Evolutionary conservation across 192 early-diverging fungal species (phyloP).

Genomic region (Coemansia erecta): DNA sequence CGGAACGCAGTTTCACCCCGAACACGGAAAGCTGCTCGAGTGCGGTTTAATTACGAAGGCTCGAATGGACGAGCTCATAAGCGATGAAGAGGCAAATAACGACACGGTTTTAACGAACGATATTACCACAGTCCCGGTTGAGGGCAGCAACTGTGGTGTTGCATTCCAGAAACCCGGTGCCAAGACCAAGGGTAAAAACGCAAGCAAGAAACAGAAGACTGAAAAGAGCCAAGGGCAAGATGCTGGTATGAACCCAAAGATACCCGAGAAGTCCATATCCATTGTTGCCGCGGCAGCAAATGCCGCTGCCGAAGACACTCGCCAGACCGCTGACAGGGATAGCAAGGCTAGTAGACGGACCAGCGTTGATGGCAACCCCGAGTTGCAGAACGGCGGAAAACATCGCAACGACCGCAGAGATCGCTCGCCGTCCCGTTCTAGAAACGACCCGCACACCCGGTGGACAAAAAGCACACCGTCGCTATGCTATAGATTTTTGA

Average conservation of each 20-base stretch:
- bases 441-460: conserved; percentile 10
- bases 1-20: conserved; percentile 32
- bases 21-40: conserved; percentile 36
- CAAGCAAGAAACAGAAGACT: conserved; percentile 29
- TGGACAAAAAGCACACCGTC: conserved; percentile 24
- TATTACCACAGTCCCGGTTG: conserved; percentile 17
- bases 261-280: conserved; percentile 12
- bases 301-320: conserved; percentile 30
- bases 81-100: conserved; percentile 22
- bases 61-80: conserved; percentile 36
- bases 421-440: not conserved
- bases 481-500: conserved; percentile 32
- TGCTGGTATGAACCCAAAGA: conserved; percentile 3
- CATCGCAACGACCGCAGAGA: too few relatives aligned
- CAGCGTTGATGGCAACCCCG: not conserved
- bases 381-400: too few relatives aligned
- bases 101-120: conserved; percentile 34
- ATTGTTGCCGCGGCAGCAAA: conserved; percentile 35
- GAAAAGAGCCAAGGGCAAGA: conserved; percentile 6
- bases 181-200: conserved; percentile 8
- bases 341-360: not conserved
- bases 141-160: conserved; percentile 37
- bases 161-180: conserved; percentile 13
- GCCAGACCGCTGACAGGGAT: not conserved
- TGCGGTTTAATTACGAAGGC: conserved; percentile 36